Evolutionary conservation across 805 yeast species (phyloP).

Genomic region (Ogataea dorogensis): DNA sequence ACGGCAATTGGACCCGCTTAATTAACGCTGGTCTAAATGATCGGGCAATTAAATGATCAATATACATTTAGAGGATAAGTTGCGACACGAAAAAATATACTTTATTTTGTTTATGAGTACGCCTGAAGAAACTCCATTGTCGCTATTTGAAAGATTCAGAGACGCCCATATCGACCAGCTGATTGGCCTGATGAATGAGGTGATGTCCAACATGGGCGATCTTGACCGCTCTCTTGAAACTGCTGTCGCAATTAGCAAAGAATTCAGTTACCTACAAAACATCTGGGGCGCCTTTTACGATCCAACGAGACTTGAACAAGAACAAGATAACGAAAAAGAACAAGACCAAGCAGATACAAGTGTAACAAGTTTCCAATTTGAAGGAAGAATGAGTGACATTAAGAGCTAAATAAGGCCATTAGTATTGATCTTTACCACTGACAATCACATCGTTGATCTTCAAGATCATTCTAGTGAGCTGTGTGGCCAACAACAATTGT

Average conservation of each 20-base stretch:
- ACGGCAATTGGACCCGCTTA: background rate
- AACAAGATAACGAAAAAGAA: constrained; percentile 8
- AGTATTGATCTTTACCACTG: constrained; percentile 38
- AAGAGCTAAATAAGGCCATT: constrained; percentile 5
- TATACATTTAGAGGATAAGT: constrained; percentile 3
- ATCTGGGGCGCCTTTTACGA: constrained; percentile 26
- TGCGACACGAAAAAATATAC: constrained; percentile 11
- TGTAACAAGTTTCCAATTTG: constrained; percentile 25
- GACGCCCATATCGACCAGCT: constrained; percentile 21
- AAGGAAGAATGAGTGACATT: constrained; percentile 29
- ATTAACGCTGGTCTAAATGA: background rate
- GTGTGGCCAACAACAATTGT: constrained; percentile 93
- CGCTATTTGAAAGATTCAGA: constrained; percentile 20
- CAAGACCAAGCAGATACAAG: constrained; percentile 12
- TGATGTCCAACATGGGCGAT: constrained; percentile 18
- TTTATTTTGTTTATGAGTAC: constrained; percentile 5
- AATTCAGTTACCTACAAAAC: constrained; percentile 19
- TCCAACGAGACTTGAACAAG: constrained; percentile 19
- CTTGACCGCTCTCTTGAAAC: constrained; percentile 23
- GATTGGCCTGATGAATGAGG: constrained; percentile 23
- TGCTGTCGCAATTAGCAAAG: constrained; percentile 23
- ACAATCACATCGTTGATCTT: constrained; percentile 96
- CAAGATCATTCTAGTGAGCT: constrained; percentile 94
- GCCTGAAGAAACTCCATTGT: constrained; percentile 9
- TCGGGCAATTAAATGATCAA: constrained; percentile 1